Evolutionary conservation across 805 yeast species (phyloP), one percentile per base, ranked within the genome.

Genomic region (Isabelozyma gotoi): DNA sequence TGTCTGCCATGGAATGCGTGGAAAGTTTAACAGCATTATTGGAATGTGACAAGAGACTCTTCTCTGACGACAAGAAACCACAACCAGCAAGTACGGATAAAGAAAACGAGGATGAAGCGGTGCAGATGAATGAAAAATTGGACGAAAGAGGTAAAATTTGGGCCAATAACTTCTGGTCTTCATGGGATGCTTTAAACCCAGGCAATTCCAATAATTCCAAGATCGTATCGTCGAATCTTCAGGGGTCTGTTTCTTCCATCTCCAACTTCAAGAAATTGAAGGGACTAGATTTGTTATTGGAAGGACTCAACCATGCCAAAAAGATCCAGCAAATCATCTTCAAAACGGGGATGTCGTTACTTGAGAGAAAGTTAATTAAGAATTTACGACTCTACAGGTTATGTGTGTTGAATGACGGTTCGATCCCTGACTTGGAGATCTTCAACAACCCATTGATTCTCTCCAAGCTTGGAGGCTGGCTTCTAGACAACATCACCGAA

Each of bases 1-100:
- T 92, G 12, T 82, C 95, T 32, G 98, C 98, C 0, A 87, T 89
- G 63, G 99, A 94, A 61, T 89, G 85, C 57, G 96, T 88, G 3
- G 97, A 94, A 57, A 80, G 96, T 0, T 67, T 94, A 7, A 79
- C 90, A 3, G 97, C 98, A 2, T 62, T 92, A 41, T 67, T 94
- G 18, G 97, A 94, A 57, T 78, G 74, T 42, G 87, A 84, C 45
- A 75, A 56, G 24, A 38, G 60, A 36, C 38, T 56, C 20, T 44
- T 56, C 19, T 39, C 43, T 11, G 56, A 48, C 14, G 20, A 36
- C 3, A 34, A 12, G 15, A 32, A 32, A 5, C 17, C 34, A 3
- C 34, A 21, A 7, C 40, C 27, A 29, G 39, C 37, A 49, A 47
- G 57, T 27, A 59, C 52, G 5, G 51, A 51, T 15, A 41, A 43